Conservation (phyloP, 2,329 filamentous ascomycete species). For the Sporothrix pallida region DNA sequence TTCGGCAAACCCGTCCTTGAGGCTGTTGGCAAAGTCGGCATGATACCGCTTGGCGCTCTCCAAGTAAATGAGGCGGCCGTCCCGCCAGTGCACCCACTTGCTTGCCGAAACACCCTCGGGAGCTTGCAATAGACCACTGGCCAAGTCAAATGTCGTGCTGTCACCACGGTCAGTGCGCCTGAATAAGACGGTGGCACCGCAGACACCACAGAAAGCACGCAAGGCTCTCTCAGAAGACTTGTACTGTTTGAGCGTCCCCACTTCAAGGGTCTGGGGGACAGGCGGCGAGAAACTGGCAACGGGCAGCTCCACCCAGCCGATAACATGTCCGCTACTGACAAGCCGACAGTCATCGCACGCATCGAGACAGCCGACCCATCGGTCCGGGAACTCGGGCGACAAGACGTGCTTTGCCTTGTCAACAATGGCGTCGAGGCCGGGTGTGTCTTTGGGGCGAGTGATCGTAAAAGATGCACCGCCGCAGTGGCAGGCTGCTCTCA, state of each 20-base stretch:
- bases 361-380: constrained; percentile 16
- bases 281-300: neutral
- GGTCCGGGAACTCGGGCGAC: constrained; percentile 4
- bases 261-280: neutral
- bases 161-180: neutral
- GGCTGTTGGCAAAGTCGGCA: neutral
- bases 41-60: constrained; percentile 1
- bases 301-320: constrained; percentile 14
- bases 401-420: too few species aligned
- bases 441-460: neutral
- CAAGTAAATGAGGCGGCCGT: neutral
- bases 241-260: constrained; percentile 3
- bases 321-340: neutral
- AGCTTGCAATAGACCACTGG: neutral
- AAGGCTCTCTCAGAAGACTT: neutral
- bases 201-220: constrained; percentile 7
- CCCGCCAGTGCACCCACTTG: constrained; percentile 10
- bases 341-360: constrained; percentile 11
- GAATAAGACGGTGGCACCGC: constrained; percentile 3
- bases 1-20: neutral
- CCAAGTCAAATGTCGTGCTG: neutral
- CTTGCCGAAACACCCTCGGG: neutral
- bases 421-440: neutral
- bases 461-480: neutral
- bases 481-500: constrained; percentile 9